Percentiles rank a stretch among this genome's conserved stretches.
These are phyloP conservation scores for Xylaria curta DNA, from an alignment of 495 filamentous ascomycete genomes.

Conservation along the genomic window DNA sequence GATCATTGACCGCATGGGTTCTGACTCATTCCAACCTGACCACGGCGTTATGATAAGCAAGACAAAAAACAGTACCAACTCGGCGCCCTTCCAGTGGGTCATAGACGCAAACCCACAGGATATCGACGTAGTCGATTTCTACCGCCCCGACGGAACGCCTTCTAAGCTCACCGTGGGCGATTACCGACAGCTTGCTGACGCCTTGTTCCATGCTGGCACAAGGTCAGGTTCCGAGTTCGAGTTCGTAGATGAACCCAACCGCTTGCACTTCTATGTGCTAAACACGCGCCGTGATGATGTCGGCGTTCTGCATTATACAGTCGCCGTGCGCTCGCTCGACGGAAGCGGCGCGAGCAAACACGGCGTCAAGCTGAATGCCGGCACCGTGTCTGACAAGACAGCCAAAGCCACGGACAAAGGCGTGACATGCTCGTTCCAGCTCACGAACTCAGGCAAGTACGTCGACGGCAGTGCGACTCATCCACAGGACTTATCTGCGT, in stretches of 20 bases:
- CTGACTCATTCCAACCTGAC: slow-evolving; percentile 49
- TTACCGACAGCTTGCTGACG: slow-evolving; percentile 50
- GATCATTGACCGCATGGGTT: slow-evolving; percentile 51
- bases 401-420: slow-evolving; percentile 33
- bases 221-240: slow-evolving; percentile 48
- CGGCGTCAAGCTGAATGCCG: slow-evolving; percentile 38
- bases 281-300: slow-evolving; percentile 41
- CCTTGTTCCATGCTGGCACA: slow-evolving; percentile 52
- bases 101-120: slow-evolving; percentile 53
- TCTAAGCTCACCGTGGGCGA: slow-evolving; percentile 44
- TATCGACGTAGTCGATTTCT: slow-evolving; percentile 42
- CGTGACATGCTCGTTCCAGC: slow-evolving; percentile 41
- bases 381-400: slow-evolving; percentile 26
- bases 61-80: slow-evolving; percentile 38
- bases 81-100: slow-evolving; percentile 49
- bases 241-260: slow-evolving; percentile 45
- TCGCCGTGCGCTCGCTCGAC: slow-evolving; percentile 44
- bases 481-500: slow-evolving; percentile 39
- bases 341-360: slow-evolving; percentile 40
- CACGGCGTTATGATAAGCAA: slow-evolving; percentile 54
- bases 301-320: slow-evolving; percentile 47
- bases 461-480: slow-evolving; percentile 31
- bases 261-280: slow-evolving; percentile 48
- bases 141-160: slow-evolving; percentile 40
- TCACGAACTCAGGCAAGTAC: slow-evolving; percentile 42